Conservation (phyloP, 2,329 filamentous ascomycete genomes). For the Colletotrichum echinochloae region DNA sequence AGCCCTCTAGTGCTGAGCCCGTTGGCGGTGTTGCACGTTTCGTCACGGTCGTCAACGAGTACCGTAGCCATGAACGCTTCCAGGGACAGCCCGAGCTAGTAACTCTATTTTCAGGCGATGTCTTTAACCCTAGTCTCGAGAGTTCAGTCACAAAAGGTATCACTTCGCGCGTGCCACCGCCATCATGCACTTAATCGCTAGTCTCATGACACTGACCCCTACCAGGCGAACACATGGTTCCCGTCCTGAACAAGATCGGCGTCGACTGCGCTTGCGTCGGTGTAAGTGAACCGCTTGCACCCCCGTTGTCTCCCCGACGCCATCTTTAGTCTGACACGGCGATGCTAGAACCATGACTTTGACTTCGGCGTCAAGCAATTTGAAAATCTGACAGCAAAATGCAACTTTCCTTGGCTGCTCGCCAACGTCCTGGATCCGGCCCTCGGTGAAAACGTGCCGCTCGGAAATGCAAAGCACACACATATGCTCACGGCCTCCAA, state of each 20-base stretch:
- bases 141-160: constrained; percentile 87
- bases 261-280: constrained; percentile 87
- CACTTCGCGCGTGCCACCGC: neutral
- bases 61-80: constrained; percentile 72
- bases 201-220: neutral
- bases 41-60: constrained; percentile 81
- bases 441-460: constrained; percentile 78
- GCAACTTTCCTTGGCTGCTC: constrained; percentile 88
- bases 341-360: constrained; percentile 82
- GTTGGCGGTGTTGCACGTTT: constrained; percentile 86
- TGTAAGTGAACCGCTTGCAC: constrained; percentile 60
- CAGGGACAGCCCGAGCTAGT: constrained; percentile 73
- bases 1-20: constrained; percentile 80
- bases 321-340: constrained; percentile 32
- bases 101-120: constrained; percentile 91
- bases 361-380: constrained; percentile 92
- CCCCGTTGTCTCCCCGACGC: constrained; percentile 16
- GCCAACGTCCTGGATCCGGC: constrained; percentile 90
- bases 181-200: neutral
- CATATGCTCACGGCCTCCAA: constrained; percentile 83
- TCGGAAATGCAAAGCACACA: constrained; percentile 81
- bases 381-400: constrained; percentile 76
- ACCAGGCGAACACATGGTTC: constrained; percentile 84
- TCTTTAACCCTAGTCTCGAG: constrained; percentile 91
- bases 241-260: constrained; percentile 80